phyloP scores from a whole-genome alignment of 2,329 filamentous ascomycete genomes.

The Epichloe sibirici region DNA sequence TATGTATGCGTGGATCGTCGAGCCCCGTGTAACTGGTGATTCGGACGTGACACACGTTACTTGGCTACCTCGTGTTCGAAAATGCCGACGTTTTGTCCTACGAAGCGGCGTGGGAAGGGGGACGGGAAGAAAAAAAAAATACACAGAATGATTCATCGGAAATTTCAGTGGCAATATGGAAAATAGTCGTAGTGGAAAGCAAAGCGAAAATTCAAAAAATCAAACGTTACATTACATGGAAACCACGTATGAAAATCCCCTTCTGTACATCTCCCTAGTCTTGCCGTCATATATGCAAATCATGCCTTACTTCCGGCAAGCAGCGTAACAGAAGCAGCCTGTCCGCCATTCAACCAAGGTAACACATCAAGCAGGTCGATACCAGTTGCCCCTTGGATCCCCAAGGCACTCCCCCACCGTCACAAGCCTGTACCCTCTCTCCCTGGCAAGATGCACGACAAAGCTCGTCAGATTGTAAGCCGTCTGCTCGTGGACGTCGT shows the following conservation, averaged over 20 bases:
- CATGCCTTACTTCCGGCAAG: no score
- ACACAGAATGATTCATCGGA: background rate
- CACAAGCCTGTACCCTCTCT: slow-evolving; percentile 26
- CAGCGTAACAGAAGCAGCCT: no score
- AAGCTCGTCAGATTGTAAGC: slow-evolving; percentile 24
- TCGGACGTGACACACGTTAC: background rate
- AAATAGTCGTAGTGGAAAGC: no score
- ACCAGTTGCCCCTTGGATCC: slow-evolving; percentile 40
- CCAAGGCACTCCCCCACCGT: slow-evolving; percentile 46
- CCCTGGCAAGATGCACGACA: background rate
- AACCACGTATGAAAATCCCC: no score
- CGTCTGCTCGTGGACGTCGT: slow-evolving; percentile 38
- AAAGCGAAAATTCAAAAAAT: no score
- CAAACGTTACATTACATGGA: no score
- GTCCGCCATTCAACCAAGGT: background rate
- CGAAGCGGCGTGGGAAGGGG: no score
- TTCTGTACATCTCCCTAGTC: no score
- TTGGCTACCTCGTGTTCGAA: background rate
- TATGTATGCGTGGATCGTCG: background rate
- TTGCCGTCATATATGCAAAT: no score
- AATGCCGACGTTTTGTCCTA: no score
- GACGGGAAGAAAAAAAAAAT: background rate
- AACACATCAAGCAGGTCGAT: slow-evolving; percentile 21
- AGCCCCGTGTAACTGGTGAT: background rate
- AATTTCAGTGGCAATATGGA: no score